Evolutionary conservation across 176 grass and related monocot genomes (phyloP), one percentile per base, ranked within the genome.

Genomic region (Avena atlantica): DNA sequence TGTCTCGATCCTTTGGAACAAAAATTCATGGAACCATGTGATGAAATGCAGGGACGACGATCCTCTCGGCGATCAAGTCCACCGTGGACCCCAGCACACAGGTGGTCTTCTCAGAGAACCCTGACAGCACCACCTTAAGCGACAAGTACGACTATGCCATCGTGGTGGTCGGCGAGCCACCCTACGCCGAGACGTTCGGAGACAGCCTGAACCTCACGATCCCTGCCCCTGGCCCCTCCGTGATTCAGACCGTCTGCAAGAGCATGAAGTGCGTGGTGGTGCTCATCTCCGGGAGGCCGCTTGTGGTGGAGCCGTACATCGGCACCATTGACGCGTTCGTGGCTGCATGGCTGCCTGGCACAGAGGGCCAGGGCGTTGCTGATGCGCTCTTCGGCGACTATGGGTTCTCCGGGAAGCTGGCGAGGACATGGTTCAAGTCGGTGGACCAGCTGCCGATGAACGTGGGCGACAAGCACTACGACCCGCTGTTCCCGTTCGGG

Each of bases 361-460:
- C 93, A 0, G 96, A 98, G 86, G 96, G 96, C n/a, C 96, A 98
- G 67, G 96, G 96, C 67, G 92, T 98, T 0, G 89, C 93, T 4
- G 96, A 98, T 76, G 93, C 78, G 40, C 91, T 98, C 11, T 98
- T 94, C 31, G 96, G 96, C 6, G 93, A 98, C 87, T 93, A 91
- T 25, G 93, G 85, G 51, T 98, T 98, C 87, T 75, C 87, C 0
- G 96, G 96, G n/a, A 98, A 96, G 84, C 89, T 95, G 59, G 63
- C 93, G 2, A 63, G 96, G 70, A 98, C 96, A 13, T 98, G 96
- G 96, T 98, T 98, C 92, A 96, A 84, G 89, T 94, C 93, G 0
- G 96, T 90, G 48, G 92, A 95, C 57, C 96, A 98, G 83, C 90
- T 98, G 76, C 96, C 96, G 36, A 98, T 98, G 96, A 98, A 94